A percentile compares a stretch with the other conserved stretches of the same genome.
These are phyloP conservation scores for Coprinopsis marcescibilis DNA, from an alignment of 768 basidiomycete genomes.

Conservation along the genomic window DNA sequence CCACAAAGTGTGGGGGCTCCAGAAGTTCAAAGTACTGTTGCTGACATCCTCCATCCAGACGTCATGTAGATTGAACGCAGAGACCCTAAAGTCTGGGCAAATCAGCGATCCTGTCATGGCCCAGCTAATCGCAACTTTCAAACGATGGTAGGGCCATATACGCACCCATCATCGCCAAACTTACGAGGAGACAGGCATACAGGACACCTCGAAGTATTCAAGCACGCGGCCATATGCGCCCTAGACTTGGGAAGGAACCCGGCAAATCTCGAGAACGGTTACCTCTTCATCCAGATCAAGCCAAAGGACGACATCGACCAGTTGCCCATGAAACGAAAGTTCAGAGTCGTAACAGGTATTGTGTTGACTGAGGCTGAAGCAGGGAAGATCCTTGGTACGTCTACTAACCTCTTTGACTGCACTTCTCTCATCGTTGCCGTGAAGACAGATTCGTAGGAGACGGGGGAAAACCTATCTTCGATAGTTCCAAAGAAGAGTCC, in stretches of 20 bases:
- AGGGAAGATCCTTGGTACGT: constrained; percentile 18
- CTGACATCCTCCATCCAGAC: constrained; percentile 13
- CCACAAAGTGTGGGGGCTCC: constrained; percentile 15
- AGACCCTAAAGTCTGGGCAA: constrained; percentile 12
- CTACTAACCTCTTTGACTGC: background rate
- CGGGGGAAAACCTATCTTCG: constrained; percentile 15
- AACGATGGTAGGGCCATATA: constrained; percentile 19
- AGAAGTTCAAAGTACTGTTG: background rate
- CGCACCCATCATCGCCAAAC: background rate
- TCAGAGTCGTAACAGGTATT: constrained; percentile 16
- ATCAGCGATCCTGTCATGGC: constrained; percentile 13
- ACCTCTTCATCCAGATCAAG: constrained; percentile 19
- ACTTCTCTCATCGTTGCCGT: background rate
- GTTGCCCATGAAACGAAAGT: constrained; percentile 15
- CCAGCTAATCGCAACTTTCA: constrained; percentile 18
- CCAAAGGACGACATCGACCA: constrained; percentile 16
- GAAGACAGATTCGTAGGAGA: constrained; percentile 1
- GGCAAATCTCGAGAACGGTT: background rate
- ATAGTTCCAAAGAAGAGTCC: constrained; percentile 17
- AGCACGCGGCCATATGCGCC: constrained; percentile 22
- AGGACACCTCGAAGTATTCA: constrained; percentile 19
- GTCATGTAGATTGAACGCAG: constrained; percentile 18
- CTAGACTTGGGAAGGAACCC: constrained; percentile 17
- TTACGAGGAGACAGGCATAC: constrained; percentile 18
- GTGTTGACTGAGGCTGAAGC: constrained; percentile 19